Base-by-base conservation (phyloP, 1,284 basidiomycete genomes). In the Ustilago cynodontis region DNA sequence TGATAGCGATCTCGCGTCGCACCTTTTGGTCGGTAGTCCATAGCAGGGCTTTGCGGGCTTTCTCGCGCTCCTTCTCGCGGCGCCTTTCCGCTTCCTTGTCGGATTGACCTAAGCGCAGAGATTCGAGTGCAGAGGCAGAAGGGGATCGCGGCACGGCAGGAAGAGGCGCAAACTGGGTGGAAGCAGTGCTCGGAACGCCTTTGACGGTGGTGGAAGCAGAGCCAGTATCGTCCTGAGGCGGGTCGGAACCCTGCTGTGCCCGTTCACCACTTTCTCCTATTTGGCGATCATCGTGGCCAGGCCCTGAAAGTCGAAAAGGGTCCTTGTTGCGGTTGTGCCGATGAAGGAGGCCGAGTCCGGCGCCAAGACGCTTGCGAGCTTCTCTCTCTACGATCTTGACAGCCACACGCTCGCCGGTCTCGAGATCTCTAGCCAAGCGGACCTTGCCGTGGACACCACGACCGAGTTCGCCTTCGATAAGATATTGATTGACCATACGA, bases 1-100 rank as follows among this genome's bases (percentile, higher is more conserved):
- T 95, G 86, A 99, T 96, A 6, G 95, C 96, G 73, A 99, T 98
- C 87, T 99, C 85, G 13, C 84, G 75, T 33, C 74, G 69, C 26
- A 86, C 80, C 33, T 85, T 85, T 45, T 84, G 77, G 53, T 86
- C 84, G 11, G 84, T 85, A 2, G 83, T 80, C 79, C 77, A 81
- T 13, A 83, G 71, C n/a, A 82, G 73, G 33, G 74, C 71, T 54
- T 78, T 81, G 35, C 76, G 54, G 1, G 77, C 71, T 51, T 61
- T 74, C 41, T 79, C 80, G 18, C 66, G 67, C 43, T 81, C 81
- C 71, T 81, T 80, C 58, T 77, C 73, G 18, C 67, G 62, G 39
- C 71, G 60, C 24, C 74, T 59, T 41, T 78, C 73, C 20, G 57
- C 56, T n/a, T 77, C 77, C 35, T 58, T 68, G 22, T 78, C 79